Evolutionary conservation across 2,329 filamentous ascomycete genomes (phyloP), one percentile per base, ranked within the genome.

Genomic region (Sordariomycetes sp.): DNA sequence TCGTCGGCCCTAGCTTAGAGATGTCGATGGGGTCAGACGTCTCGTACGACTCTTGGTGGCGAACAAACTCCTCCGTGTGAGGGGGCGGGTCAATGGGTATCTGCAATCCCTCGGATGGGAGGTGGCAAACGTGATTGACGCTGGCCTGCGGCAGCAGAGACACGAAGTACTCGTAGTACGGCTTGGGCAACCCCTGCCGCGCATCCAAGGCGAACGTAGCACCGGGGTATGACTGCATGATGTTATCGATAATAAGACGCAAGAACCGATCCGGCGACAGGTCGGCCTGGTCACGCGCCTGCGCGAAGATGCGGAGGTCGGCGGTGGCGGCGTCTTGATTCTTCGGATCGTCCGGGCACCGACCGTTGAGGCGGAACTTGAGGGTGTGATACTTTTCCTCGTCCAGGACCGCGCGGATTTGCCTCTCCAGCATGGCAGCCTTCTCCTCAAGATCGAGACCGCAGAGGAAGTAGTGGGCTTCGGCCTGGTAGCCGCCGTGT

Each of bases 291-390:
- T 60, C 66, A 3, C 63, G 65, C 5, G 79, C 76, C 62, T 84
- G 75, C 0, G 72, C 72, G 62, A 79, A 72, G 54, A 77, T 67
- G 25, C 76, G 63, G 48, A 79, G 70, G 51, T 76, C 75, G 0
- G 79, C 76, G 0, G 78, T 81, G 1, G 76, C 77, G 0, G 71
- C 71, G 28, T 74, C 72, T 35, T 79, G 76, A n/a, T 70, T 73
- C 2, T 63, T 64, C 0, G 75, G 73, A 46, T 78, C 69, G 1
- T 70, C 66, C 0, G 71, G 6, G 66, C 58, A 69, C 37, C 61
- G 71, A 54, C 67, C 78, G 62, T 71, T 76, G 63, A 16, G 63
- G 22, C 48, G 68, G 61, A 70, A 70, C 53, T 65, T 63, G 50
- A 68, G 61, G 35, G 74, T 71, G 16, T 69, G 67, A 53, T 70